These are phyloP conservation scores for Bipolaris gigantea DNA, from an alignment of 2,329 filamentous ascomycete species.

Conservation along the genomic window DNA sequence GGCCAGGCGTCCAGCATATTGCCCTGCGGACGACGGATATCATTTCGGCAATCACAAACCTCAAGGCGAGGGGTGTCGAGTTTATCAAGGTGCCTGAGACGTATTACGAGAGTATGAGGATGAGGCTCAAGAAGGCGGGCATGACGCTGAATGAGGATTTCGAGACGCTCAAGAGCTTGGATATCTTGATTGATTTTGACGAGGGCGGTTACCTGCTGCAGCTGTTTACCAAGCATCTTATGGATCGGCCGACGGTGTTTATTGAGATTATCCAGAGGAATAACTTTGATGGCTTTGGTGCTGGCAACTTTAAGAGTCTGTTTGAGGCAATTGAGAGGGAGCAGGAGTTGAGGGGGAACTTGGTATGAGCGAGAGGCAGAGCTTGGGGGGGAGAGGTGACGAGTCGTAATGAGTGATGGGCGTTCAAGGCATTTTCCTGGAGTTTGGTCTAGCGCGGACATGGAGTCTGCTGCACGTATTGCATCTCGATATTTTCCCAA, in stretches of 20 bases:
- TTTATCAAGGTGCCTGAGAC: slow-evolving; percentile 88
- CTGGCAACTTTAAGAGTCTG: slow-evolving; percentile 91
- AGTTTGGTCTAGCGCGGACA: neutral
- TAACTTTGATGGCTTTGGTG: slow-evolving; percentile 88
- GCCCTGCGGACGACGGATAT: slow-evolving; percentile 83
- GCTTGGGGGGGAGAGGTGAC: too few relatives aligned
- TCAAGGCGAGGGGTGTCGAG: slow-evolving; percentile 85
- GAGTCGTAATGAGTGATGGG: neutral
- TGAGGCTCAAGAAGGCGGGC: slow-evolving; percentile 66
- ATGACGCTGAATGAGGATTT: slow-evolving; percentile 74
- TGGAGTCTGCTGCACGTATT: neutral
- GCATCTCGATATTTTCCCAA: neutral
- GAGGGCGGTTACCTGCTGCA: slow-evolving; percentile 82
- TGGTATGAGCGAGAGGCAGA: slow-evolving; percentile 46
- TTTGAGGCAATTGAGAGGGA: slow-evolving; percentile 96
- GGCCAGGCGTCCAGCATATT: slow-evolving; percentile 90
- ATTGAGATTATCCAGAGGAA: slow-evolving; percentile 95
- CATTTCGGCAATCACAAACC: slow-evolving; percentile 71
- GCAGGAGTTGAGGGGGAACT: slow-evolving; percentile 81
- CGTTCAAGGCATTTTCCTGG: neutral
- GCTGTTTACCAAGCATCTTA: slow-evolving; percentile 69
- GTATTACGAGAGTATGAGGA: slow-evolving; percentile 79
- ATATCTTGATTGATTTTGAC: slow-evolving; percentile 94
- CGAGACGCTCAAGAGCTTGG: slow-evolving; percentile 72
- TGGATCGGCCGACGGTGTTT: slow-evolving; percentile 94